These are phyloP conservation scores for Pterocarpus santalinus DNA, from an alignment of 306 rosid species.

Conservation along the genomic window DNA sequence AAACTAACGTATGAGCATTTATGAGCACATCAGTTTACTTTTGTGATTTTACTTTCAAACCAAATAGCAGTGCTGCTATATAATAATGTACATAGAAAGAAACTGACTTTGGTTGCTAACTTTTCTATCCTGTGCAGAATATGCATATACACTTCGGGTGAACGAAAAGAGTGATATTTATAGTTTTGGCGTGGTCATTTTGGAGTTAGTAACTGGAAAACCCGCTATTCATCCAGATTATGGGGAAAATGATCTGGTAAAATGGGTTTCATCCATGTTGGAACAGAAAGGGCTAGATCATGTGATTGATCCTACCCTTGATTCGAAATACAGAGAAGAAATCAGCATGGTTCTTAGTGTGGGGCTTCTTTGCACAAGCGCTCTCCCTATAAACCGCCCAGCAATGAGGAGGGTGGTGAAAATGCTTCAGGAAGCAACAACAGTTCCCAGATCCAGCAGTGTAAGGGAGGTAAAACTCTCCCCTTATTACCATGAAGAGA, in stretches of 20 bases:
- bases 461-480: slow-evolving; percentile 50
- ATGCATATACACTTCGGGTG: slow-evolving; percentile 76
- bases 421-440: slow-evolving; percentile 61
- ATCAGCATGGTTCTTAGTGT: slow-evolving; percentile 58
- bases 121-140: slow-evolving; percentile 56
- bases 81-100: background rate
- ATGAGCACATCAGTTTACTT: too few relatives aligned
- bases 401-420: slow-evolving; percentile 77
- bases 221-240: slow-evolving; percentile 66
- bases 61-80: background rate
- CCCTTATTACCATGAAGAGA: slow-evolving; percentile 51
- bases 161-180: slow-evolving; percentile 81
- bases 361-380: slow-evolving; percentile 63
- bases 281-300: slow-evolving; percentile 56
- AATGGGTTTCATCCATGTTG: slow-evolving; percentile 61
- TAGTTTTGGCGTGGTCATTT: slow-evolving; percentile 76
- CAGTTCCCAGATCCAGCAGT: slow-evolving; percentile 43
- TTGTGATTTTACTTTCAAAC: background rate
- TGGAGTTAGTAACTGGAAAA: slow-evolving; percentile 76
- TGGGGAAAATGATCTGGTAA: slow-evolving; percentile 66
- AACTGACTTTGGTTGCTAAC: background rate
- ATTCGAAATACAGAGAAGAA: slow-evolving; percentile 55
- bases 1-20: background rate
- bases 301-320: slow-evolving; percentile 63
- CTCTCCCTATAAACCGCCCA: slow-evolving; percentile 67